Conservation (phyloP, 192 early-diverging fungal species). For the Mortierella hygrophila region DNA sequence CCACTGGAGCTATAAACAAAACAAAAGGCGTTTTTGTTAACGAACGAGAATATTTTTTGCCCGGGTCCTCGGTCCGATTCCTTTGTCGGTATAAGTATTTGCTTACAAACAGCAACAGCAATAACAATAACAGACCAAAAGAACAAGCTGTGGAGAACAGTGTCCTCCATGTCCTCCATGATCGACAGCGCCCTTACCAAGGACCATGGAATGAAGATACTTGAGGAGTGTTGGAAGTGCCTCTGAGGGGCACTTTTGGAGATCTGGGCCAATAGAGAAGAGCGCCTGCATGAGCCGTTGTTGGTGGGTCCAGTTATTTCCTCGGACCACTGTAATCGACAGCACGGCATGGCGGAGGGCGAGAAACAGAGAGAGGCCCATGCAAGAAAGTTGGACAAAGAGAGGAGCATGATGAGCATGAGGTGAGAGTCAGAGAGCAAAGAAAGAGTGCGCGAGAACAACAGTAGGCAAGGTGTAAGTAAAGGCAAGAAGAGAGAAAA, state of each 20-base stretch:
- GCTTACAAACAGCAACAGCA: neutral
- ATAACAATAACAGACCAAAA: neutral
- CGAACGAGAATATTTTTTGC: neutral
- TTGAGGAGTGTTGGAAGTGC: constrained; percentile 23
- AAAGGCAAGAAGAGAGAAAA: neutral
- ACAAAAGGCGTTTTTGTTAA: neutral
- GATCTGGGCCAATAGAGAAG: constrained; percentile 35
- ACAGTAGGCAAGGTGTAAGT: neutral
- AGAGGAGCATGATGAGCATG: constrained; percentile 5
- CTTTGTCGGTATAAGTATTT: neutral
- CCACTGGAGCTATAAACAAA: constrained; percentile 29
- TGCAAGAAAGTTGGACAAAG: neutral
- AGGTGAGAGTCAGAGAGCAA: neutral
- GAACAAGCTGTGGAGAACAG: too few relatives aligned
- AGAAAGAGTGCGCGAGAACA: neutral
- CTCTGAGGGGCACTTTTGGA: constrained; percentile 32
- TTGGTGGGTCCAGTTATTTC: constrained; percentile 41
- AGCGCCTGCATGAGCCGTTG: constrained; percentile 52
- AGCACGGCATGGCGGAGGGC: neutral
- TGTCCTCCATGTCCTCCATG: neutral
- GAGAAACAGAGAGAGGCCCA: neutral
- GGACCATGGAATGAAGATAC: constrained; percentile 39
- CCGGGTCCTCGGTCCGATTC: neutral
- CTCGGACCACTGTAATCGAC: constrained; percentile 16
- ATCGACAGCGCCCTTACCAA: constrained; percentile 26